These are phyloP conservation scores for Lepidium sativum DNA, from an alignment of 345 rosid genomes.

Conservation along the genomic window DNA sequence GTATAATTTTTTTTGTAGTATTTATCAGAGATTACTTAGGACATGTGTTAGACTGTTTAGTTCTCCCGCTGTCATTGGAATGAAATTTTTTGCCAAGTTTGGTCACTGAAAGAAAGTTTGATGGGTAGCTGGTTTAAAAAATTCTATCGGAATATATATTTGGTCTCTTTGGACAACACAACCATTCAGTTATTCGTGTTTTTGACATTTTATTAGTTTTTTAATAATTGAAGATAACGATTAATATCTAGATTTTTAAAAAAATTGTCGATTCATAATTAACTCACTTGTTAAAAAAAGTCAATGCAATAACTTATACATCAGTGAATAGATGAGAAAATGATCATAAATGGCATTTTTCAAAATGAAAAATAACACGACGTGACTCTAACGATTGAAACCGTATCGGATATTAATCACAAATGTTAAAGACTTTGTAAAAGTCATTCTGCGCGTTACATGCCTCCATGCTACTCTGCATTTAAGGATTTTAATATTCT, in stretches of 20 bases:
- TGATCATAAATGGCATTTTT: constrained; percentile 10
- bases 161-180: neutral
- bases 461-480: constrained; percentile 8
- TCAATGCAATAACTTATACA: neutral
- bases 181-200: neutral
- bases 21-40: too few species aligned
- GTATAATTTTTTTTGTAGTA: too few species aligned
- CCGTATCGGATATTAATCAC: too few species aligned
- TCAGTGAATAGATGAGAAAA: neutral
- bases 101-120: too few species aligned
- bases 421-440: constrained; percentile 22
- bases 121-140: neutral
- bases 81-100: too few species aligned
- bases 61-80: too few species aligned
- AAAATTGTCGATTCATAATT: too few species aligned
- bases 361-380: too few species aligned
- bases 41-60: too few species aligned
- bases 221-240: neutral
- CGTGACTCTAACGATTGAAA: constrained; percentile 24
- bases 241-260: too few species aligned
- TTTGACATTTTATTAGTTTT: neutral
- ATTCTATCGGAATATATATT: neutral
- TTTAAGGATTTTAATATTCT: neutral
- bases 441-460: constrained; percentile 16
- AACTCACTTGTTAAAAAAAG: neutral